These are phyloP conservation scores for Trichosporon sp. DNA, from an alignment of 1,284 basidiomycete species.

Conservation along the genomic window DNA sequence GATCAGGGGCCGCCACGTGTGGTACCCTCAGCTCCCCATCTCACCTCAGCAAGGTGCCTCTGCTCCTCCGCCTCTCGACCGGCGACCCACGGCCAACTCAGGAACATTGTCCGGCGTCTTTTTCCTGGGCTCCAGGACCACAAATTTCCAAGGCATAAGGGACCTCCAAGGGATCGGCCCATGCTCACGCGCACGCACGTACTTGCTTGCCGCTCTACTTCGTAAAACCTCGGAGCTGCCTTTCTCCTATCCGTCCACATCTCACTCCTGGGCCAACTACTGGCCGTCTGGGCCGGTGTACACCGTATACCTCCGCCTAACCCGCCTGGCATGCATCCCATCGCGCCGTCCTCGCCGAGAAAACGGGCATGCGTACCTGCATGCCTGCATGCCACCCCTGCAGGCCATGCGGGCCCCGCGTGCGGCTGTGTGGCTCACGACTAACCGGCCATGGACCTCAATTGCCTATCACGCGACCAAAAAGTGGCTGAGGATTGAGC, in stretches of 20 bases:
- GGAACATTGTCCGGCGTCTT: not conserved
- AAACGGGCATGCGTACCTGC: not conserved
- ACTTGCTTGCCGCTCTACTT: not conserved
- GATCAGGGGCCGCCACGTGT: not conserved
- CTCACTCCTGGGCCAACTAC: not conserved
- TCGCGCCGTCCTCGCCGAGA: not conserved
- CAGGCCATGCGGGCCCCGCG: not conserved
- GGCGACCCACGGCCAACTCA: not conserved
- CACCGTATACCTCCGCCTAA: slow-evolving; percentile 1
- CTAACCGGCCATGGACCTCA: not conserved
- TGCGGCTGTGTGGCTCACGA: not conserved
- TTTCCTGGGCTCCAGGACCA: not conserved
- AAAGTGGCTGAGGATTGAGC: not conserved
- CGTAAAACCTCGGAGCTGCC: not conserved
- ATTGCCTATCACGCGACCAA: slow-evolving; percentile 7
- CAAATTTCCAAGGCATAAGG: not conserved
- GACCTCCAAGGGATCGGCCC: not conserved
- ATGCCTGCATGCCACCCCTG: too few species aligned
- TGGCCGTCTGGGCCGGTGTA: not conserved
- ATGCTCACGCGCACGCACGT: not conserved
- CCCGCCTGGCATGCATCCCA: not conserved
- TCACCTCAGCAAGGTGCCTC: not conserved
- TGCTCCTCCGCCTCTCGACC: not conserved
- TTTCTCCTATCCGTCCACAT: not conserved
- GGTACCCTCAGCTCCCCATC: not conserved